These are phyloP conservation scores for Tetracentron sinense DNA, from an alignment of 164 flowering plant species.

Conservation along the genomic window DNA sequence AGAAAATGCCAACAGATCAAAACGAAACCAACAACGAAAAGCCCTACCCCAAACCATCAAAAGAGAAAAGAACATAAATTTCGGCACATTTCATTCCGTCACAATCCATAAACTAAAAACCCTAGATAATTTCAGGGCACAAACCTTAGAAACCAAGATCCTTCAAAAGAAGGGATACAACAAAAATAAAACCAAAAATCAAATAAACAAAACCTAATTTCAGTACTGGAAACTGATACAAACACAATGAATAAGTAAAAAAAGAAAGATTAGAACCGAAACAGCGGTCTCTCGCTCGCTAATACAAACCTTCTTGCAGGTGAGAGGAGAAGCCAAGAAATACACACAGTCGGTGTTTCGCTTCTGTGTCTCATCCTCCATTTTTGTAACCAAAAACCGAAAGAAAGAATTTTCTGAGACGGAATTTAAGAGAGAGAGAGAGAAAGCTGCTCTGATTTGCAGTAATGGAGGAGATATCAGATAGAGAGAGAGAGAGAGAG, in stretches of 20 bases:
- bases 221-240: neutral
- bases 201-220: neutral
- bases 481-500: constrained; percentile 1
- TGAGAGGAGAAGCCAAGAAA: constrained; percentile 84
- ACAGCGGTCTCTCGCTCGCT: too few species aligned
- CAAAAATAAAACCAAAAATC: constrained; percentile 1
- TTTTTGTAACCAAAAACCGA: constrained; percentile 1
- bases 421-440: neutral
- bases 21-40: neutral
- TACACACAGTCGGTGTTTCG: constrained; percentile 79
- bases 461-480: constrained; percentile 7
- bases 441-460: neutral
- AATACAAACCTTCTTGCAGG: constrained; percentile 72
- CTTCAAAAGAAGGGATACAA: neutral
- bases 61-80: neutral
- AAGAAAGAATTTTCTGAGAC: neutral
- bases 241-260: neutral
- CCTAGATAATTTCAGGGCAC: neutral
- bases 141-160: constrained; percentile 13
- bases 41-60: neutral
- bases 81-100: neutral
- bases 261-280: constrained; percentile 3
- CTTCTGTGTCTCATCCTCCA: constrained; percentile 60
- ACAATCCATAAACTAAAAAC: neutral
- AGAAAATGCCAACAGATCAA: too few species aligned